Conservation (phyloP, 176 grass and related monocot species). For the Poa pratensis region DNA sequence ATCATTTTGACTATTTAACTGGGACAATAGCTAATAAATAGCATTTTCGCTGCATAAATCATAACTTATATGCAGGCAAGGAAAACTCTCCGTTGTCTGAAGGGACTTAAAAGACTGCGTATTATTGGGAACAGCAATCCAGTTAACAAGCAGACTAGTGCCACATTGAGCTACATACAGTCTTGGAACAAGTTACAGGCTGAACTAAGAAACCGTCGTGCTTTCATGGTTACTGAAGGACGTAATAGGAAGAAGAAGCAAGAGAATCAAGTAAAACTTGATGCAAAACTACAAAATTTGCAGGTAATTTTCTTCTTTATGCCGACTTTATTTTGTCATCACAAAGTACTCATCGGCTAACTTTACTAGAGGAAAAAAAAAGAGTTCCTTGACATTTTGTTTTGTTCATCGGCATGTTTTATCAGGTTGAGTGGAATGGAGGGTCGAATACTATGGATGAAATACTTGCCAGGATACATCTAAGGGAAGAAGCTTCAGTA, state of each 20-base stretch:
- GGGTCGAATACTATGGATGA: slow-evolving; percentile 81
- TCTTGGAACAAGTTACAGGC: slow-evolving; percentile 90
- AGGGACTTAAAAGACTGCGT: slow-evolving; percentile 69
- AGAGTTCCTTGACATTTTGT: not conserved
- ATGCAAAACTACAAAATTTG: slow-evolving; percentile 88
- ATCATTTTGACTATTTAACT: not conserved
- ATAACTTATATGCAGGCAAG: slow-evolving; percentile 62
- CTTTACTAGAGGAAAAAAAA: not conserved
- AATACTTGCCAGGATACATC: slow-evolving; percentile 86
- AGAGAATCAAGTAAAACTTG: slow-evolving; percentile 89
- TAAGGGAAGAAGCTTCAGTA: slow-evolving; percentile 87
- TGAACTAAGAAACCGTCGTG: slow-evolving; percentile 77
- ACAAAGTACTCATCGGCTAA: not conserved
- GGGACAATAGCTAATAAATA: not conserved
- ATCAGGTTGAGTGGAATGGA: slow-evolving; percentile 86
- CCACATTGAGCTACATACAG: slow-evolving; percentile 70
- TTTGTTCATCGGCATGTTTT: slow-evolving; percentile 28
- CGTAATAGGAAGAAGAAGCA: slow-evolving; percentile 88
- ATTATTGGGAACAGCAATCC: slow-evolving; percentile 54
- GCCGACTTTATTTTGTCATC: not conserved
- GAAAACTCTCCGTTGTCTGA: slow-evolving; percentile 72
- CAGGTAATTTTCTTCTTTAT: slow-evolving; percentile 53
- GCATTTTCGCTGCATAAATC: not conserved
- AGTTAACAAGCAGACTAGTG: slow-evolving; percentile 82
- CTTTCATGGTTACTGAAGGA: slow-evolving; percentile 88